Base-by-base conservation (phyloP, 2,329 filamentous ascomycete species). In the Exophiala aquamarina region DNA sequence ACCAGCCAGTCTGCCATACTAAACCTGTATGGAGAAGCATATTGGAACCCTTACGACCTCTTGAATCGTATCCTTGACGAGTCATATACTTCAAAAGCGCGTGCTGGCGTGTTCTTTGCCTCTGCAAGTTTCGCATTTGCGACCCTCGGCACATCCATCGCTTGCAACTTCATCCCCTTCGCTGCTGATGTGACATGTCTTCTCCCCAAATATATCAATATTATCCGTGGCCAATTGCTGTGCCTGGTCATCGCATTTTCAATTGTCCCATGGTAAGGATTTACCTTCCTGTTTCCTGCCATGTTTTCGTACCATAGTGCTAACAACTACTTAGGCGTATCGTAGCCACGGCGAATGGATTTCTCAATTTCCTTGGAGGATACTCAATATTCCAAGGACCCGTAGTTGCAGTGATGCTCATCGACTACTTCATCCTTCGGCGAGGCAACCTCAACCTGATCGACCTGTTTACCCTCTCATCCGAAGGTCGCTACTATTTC, bases 141-240 rank as follows among this genome's bases (percentile, higher is more conserved):
- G 4, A 88, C 93, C 66, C 76, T 94, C 2, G 89, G 87, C 13
- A 93, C 89, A 31, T 94, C 94, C 60, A 91, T 94, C 56, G 86
- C 88, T 1, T 89, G 89, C 47, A 95, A 94, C 70, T 88, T 84
- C 0, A 84, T 93, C 50, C 90, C 86, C 1, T 88, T 87, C 4
- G 87, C 87, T 17, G 90, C 87, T 0, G 88, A 93, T 57, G 78
- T 93, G 79, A 88, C 87, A 1, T 88, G 88, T 0, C 73, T 94
- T 10, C 69, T 92, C 3, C 89, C 89, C 0, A 82, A 86, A n/a
- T 94, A 79, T 66, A 73, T 94, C 63, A 91, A 84, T 60, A 95
- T 96, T 60, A 83, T 90, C 41, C 85, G 90, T 10, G 90, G 90
- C 45, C 87, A 70, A 28, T 55, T 77, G 1, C 52, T 77, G 11